Base-by-base conservation (phyloP, 1,284 basidiomycete genomes). In the Trametes hirsuta region DNA sequence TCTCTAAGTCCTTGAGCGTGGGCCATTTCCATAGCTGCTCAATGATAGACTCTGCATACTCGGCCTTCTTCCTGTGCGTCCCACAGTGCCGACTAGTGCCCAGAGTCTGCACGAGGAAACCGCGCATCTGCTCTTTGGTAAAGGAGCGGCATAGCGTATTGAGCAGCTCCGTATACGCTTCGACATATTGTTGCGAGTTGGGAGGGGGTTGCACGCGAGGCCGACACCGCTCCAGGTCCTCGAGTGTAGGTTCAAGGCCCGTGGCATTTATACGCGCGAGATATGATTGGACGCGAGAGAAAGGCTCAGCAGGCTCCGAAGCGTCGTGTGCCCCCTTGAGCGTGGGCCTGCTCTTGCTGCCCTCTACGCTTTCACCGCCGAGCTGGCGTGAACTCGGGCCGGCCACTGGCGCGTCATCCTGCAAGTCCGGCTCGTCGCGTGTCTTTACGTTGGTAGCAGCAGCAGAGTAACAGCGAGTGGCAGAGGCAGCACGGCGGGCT, bases 1-100 rank as follows among this genome's bases (percentile, higher is more conserved):
- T 80, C 66, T 82, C 77, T 5, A 87, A 74, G 40, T 81, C 79
- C 50, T 77, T 75, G 60, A 88, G 69, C 39, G 84, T 83, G 14
- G 87, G 85, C 87, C 87, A 90, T 24, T 76, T 76, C 90, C 90
- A 92, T 55, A 77, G 72, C 57, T 79, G 74, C 70, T 88, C 85
- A 39, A 91, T 78, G 62, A 92, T 86, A 3, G 78, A 75, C 57
- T 81, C 79, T 21, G 82, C 86, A 67, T 77, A 81, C 22, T 82
- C 73, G 34, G 70, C 65, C 72, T 88, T 86, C 44, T 70, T 76
- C 56, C 72, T 69, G 6, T 69, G 70, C 1, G 68, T 62, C 57
- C 71, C 67, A 10, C 71, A 70, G 56, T 67, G 74, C 48, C 71
- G 74, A 41, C 66, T 61, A 42, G 72, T 71, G 25, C 85, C 67